Evolutionary conservation across 768 basidiomycete species (phyloP).

Genomic region (Lyophyllum shimeji): DNA sequence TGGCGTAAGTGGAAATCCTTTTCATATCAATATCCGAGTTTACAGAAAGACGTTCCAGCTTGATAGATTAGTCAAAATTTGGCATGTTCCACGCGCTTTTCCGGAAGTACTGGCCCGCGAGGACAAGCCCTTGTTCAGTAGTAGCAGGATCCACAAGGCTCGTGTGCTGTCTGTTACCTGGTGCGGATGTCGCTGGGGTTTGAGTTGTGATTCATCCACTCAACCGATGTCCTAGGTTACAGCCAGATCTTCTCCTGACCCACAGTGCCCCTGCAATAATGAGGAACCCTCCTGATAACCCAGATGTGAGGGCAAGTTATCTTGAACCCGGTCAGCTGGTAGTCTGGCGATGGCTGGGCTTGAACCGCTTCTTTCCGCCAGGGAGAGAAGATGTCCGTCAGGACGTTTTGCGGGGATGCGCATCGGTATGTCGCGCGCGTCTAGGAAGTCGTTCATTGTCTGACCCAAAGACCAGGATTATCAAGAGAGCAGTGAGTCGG

Average conservation of each 20-base stretch:
- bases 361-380: slow-evolving; percentile 64
- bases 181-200: slow-evolving; percentile 28
- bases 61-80: slow-evolving; percentile 76
- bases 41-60: slow-evolving; percentile 42
- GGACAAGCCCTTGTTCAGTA: slow-evolving; percentile 79
- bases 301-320: slow-evolving; percentile 25
- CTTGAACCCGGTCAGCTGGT: slow-evolving; percentile 50
- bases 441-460: not conserved
- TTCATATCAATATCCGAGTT: not conserved
- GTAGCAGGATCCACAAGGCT: slow-evolving; percentile 61
- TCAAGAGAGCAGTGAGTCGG: slow-evolving; percentile 65
- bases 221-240: slow-evolving; percentile 43
- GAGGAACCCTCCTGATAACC: slow-evolving; percentile 24
- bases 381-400: slow-evolving; percentile 26
- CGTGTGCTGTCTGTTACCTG: slow-evolving; percentile 64
- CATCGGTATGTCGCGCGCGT: slow-evolving; percentile 45
- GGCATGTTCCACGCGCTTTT: slow-evolving; percentile 50
- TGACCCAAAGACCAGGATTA: slow-evolving; percentile 52
- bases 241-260: slow-evolving; percentile 51
- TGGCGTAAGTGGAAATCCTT: slow-evolving; percentile 48
- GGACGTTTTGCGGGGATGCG: slow-evolving; percentile 52
- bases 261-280: slow-evolving; percentile 56
- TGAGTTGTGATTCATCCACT: not conserved
- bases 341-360: slow-evolving; percentile 69
- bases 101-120: slow-evolving; percentile 47